phyloP scores from a whole-genome alignment of 805 yeast species.

The Cyberlindnera subsufficiens region DNA sequence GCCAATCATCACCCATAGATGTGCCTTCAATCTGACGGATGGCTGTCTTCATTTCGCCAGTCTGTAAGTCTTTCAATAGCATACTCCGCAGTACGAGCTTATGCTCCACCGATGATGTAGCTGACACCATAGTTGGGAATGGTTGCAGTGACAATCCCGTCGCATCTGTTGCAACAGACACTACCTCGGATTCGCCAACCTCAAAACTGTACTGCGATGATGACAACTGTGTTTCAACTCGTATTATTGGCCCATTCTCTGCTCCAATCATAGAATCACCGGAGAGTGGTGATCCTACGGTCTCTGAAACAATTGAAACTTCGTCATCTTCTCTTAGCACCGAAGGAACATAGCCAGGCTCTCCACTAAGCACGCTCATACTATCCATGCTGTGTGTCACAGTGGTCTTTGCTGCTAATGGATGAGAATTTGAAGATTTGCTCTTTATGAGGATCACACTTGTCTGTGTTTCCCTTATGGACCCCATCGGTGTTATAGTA shows the following conservation, averaged over 20 bases:
- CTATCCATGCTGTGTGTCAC: slow-evolving; percentile 5
- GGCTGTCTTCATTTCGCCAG: slow-evolving; percentile 18
- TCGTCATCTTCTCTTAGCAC: neutral
- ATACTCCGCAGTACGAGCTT: slow-evolving; percentile 17
- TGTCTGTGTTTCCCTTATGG: slow-evolving; percentile 6
- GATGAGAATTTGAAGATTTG: neutral
- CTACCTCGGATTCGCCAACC: slow-evolving; percentile 5
- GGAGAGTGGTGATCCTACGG: slow-evolving; percentile 4
- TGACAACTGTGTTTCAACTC: slow-evolving; percentile 6
- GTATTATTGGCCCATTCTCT: slow-evolving; percentile 1
- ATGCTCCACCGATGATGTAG: slow-evolving; percentile 6
- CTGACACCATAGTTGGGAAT: slow-evolving; percentile 13
- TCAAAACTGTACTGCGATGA: slow-evolving; percentile 4
- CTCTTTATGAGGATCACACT: slow-evolving; percentile 9
- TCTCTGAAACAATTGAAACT: neutral
- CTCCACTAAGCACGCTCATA: slow-evolving; percentile 11
- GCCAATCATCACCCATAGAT: slow-evolving; percentile 32
- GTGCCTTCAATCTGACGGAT: slow-evolving; percentile 20
- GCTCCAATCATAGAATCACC: slow-evolving; percentile 4
- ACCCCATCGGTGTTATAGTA: slow-evolving; percentile 13
- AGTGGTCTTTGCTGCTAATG: neutral
- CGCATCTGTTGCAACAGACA: slow-evolving; percentile 1
- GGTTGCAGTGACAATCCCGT: slow-evolving; percentile 9
- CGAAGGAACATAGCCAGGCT: slow-evolving; percentile 14
- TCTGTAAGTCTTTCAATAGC: slow-evolving; percentile 14